Conservation (phyloP, 176 grass and related monocot species). For the Chloris gayana region DNA sequence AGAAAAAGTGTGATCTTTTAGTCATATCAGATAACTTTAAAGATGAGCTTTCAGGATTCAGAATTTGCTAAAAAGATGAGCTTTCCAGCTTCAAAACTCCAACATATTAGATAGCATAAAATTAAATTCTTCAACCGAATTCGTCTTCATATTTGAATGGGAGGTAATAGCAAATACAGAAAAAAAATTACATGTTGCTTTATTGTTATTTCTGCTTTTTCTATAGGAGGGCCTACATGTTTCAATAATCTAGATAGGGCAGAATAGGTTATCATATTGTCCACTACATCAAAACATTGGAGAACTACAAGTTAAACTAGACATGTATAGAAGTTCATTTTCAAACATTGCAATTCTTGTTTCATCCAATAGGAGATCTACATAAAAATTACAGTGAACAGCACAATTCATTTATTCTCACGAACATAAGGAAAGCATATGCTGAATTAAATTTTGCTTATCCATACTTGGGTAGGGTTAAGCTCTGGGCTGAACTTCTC, state of each 20-base stretch:
- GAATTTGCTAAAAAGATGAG: no score
- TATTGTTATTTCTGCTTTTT: background rate
- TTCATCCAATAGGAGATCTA: background rate
- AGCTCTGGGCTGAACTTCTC: constrained; percentile 75
- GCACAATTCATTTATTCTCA: constrained; percentile 3
- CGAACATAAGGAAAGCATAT: background rate
- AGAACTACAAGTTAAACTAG: background rate
- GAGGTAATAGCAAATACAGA: constrained; percentile 1
- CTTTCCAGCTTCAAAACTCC: constrained; percentile 1
- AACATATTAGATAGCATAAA: constrained; percentile 19
- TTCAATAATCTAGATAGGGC: background rate
- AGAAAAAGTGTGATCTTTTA: background rate
- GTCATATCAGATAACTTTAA: background rate
- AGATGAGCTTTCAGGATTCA: background rate
- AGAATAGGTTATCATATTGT: background rate
- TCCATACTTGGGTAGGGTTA: constrained; percentile 51
- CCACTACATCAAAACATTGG: background rate
- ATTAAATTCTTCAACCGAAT: background rate
- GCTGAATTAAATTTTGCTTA: background rate
- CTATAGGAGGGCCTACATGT: background rate
- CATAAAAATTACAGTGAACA: background rate
- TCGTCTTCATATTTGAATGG: background rate
- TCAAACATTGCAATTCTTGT: background rate
- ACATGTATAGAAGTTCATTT: background rate
- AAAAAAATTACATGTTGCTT: background rate